Evolutionary conservation across 2,329 filamentous ascomycete species (phyloP).

Genomic region (Zasmidium citrigriseum): DNA sequence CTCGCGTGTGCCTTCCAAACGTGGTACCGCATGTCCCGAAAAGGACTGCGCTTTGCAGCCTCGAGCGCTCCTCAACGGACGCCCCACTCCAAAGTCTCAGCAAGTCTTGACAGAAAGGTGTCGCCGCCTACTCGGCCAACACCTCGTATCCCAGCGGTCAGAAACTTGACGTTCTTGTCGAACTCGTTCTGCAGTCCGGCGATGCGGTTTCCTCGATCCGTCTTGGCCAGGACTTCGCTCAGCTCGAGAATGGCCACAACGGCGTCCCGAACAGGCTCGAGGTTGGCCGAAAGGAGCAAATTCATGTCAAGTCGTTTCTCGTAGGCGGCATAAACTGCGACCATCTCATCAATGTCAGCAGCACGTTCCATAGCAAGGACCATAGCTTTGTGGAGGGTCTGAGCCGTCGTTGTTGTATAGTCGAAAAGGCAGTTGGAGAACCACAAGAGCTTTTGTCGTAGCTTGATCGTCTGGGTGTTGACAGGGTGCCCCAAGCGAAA

Average conservation of each 20-base stretch:
- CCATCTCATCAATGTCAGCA: constrained; percentile 79
- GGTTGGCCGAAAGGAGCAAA: constrained; percentile 67
- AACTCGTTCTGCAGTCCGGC: constrained; percentile 65
- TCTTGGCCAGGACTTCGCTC: constrained; percentile 50
- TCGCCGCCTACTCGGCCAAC: constrained; percentile 74
- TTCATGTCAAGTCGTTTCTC: constrained; percentile 65
- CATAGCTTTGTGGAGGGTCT: constrained; percentile 61
- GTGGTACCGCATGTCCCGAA: neutral
- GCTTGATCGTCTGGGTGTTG: constrained; percentile 45
- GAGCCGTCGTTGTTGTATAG: constrained; percentile 73
- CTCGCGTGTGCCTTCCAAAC: constrained; percentile 5
- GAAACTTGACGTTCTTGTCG: constrained; percentile 66
- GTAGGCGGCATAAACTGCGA: constrained; percentile 66
- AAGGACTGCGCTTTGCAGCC: neutral
- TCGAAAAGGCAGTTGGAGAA: constrained; percentile 74
- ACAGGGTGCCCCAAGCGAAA: constrained; percentile 15
- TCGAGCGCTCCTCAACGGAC: neutral
- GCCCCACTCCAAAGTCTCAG: constrained; percentile 68
- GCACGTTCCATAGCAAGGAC: constrained; percentile 58
- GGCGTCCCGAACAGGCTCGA: constrained; percentile 70
- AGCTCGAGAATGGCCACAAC: constrained; percentile 78
- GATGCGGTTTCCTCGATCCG: constrained; percentile 45
- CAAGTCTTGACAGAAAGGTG: constrained; percentile 75
- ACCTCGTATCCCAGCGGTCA: constrained; percentile 70
- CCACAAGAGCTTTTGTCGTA: constrained; percentile 69